Base-by-base conservation (phyloP, 2,329 filamentous ascomycete genomes). In the Xylariaceae sp. region DNA sequence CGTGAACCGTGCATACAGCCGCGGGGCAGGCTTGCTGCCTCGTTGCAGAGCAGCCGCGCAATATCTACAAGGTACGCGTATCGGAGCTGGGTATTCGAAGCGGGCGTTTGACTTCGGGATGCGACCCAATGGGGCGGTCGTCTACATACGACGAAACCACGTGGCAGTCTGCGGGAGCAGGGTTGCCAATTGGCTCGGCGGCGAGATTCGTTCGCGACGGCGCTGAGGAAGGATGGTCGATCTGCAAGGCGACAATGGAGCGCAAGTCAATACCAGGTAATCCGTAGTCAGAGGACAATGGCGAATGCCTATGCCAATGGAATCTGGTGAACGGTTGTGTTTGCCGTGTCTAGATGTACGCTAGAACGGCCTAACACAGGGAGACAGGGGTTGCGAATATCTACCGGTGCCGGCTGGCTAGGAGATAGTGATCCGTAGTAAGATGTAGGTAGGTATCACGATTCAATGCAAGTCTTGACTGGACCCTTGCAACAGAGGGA, bases 81-180 rank as follows among this genome's bases (percentile, higher is more conserved):
- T 64, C 66, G 63, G 66, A 73, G 63, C 66, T 30, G 23, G 23
- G 23, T 68, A 64, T 65, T 63, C 17, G 64, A 64, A 59, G 71
- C 56, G 39, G 80, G 78, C 58, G 80, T 81, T 71, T 77, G 77
- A 67, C 79, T 75, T 67, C 79, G 75, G 67, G 80, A 66, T 82
- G 79, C 53, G 76, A 77, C 60, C 74, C 74, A 57, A 72, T 68
- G 62, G 79, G 76, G 66, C 76, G 73, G 72, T 80, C 78, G 74
- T 76, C 78, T 67, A 77, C 78, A 68, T 81, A 68, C n/a, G 68
- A 81, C 73, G 82, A 83, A 62, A 82, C 81, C 71, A 80, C 81
- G 66, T 77, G 34, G 34, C 75, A 67, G 75, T 72, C 62, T 71
- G 70, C 65, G 74, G 72, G 64, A 74, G 77, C 75, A 75, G 72